These are phyloP conservation scores for Thielaviopsis euricoi DNA, from an alignment of 2,329 filamentous ascomycete species.

Conservation along the genomic window DNA sequence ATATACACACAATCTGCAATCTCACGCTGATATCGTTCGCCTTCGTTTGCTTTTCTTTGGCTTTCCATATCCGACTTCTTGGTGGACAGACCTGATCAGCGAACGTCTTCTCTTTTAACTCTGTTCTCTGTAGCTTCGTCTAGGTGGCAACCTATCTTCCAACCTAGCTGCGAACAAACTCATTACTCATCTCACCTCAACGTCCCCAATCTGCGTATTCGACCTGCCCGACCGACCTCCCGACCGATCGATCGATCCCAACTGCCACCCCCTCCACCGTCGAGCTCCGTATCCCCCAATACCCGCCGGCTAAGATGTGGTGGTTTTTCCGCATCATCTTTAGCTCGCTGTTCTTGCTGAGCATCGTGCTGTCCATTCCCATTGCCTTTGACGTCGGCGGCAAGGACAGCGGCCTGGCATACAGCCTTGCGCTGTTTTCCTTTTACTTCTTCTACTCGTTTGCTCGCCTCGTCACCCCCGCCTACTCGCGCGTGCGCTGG, in stretches of 20 bases:
- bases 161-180: not conserved
- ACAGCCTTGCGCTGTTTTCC: constrained; percentile 71
- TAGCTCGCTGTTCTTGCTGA: constrained; percentile 71
- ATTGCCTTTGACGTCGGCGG: constrained; percentile 97
- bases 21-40: not conserved
- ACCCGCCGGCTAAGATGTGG: constrained; percentile 54
- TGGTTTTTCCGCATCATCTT: constrained; percentile 64
- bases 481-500: constrained; percentile 57
- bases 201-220: not conserved
- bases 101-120: no score
- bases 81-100: no score
- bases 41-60: not conserved
- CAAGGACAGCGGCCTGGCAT: constrained; percentile 81
- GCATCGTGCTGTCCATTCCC: constrained; percentile 88
- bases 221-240: not conserved
- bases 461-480: constrained; percentile 66
- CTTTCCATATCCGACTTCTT: no score
- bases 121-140: no score
- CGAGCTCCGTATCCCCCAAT: not conserved
- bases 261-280: not conserved
- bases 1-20: not conserved
- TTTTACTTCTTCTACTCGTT: constrained; percentile 85
- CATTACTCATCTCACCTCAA: not conserved
- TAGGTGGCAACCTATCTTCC: not conserved
- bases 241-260: not conserved